Percentiles rank a stretch among this genome's conserved stretches.
These are phyloP conservation scores for Berberis vulgaris DNA, from an alignment of 164 flowering plant species.

Conservation along the genomic window DNA sequence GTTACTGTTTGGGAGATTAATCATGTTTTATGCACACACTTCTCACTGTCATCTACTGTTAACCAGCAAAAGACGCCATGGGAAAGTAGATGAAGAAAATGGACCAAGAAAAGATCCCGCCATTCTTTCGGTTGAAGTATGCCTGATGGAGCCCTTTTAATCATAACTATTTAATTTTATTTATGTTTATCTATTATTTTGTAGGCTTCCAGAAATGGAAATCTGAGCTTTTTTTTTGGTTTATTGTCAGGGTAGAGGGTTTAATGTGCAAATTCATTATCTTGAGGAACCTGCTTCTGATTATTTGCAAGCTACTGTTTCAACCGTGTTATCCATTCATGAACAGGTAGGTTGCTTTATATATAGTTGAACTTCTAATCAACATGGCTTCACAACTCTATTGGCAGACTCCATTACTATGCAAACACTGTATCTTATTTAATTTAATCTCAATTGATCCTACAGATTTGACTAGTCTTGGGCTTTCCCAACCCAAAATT, in stretches of 20 bases:
- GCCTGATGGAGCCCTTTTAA: constrained; percentile 4
- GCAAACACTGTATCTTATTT: too few relatives aligned
- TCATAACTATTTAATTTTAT: neutral
- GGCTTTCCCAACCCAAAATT: too few relatives aligned
- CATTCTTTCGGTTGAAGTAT: constrained; percentile 87
- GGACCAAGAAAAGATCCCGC: constrained; percentile 66
- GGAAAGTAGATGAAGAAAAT: constrained; percentile 25
- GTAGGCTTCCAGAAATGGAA: neutral
- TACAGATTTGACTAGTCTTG: too few relatives aligned
- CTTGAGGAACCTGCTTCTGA: constrained; percentile 81
- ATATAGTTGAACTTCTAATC: neutral
- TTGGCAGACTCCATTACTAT: too few relatives aligned
- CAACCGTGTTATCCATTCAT: constrained; percentile 67
- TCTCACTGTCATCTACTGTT: constrained; percentile 6
- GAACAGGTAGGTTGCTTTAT: constrained; percentile 46
- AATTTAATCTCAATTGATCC: too few relatives aligned
- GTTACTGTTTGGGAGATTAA: neutral
- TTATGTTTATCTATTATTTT: neutral
- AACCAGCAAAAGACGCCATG: constrained; percentile 45
- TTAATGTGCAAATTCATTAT: constrained; percentile 64
- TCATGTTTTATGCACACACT: neutral
- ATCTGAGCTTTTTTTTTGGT: constrained; percentile 1
- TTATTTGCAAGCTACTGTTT: constrained; percentile 76
- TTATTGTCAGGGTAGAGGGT: constrained; percentile 81
- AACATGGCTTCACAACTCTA: too few relatives aligned